phyloP scores from a whole-genome alignment of 1,284 basidiomycete species.

The Chalciporus piperatoides region DNA sequence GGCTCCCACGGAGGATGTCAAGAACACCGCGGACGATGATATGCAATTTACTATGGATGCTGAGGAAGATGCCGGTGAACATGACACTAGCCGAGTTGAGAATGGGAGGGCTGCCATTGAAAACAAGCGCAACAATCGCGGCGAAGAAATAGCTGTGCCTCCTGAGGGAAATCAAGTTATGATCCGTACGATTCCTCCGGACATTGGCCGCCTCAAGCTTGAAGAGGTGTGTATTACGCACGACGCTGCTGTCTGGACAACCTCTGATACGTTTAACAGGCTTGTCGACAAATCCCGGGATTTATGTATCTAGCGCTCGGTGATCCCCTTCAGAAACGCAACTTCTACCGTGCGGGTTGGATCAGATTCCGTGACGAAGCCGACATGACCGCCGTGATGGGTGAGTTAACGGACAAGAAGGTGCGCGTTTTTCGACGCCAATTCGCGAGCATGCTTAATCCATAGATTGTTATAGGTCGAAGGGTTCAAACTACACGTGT shows the following conservation, averaged over 20 bases:
- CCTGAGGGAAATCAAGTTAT: slow-evolving; percentile 87
- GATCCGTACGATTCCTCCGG: slow-evolving; percentile 90
- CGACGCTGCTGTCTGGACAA: slow-evolving; percentile 8
- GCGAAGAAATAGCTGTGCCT: slow-evolving; percentile 72
- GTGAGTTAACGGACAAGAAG: slow-evolving; percentile 78
- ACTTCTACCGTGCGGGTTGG: slow-evolving; percentile 92
- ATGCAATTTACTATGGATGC: slow-evolving; percentile 64
- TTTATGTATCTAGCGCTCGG: slow-evolving; percentile 83
- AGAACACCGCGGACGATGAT: slow-evolving; percentile 50
- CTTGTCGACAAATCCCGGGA: slow-evolving; percentile 62
- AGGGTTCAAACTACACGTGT: slow-evolving; percentile 88
- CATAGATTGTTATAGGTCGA: slow-evolving; percentile 62
- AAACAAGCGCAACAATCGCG: slow-evolving; percentile 48
- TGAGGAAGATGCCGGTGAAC: slow-evolving; percentile 66
- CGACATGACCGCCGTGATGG: slow-evolving; percentile 71
- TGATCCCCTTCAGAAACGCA: slow-evolving; percentile 85
- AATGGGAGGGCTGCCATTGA: slow-evolving; percentile 54
- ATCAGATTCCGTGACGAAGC: slow-evolving; percentile 80
- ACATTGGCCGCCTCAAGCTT: slow-evolving; percentile 81
- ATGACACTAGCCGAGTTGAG: slow-evolving; percentile 52
- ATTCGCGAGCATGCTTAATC: slow-evolving; percentile 8
- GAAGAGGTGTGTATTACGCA: slow-evolving; percentile 63
- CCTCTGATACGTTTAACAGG: slow-evolving; percentile 38
- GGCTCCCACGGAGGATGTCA: slow-evolving; percentile 45
- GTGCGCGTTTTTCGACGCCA: slow-evolving; percentile 39